Conservation (phyloP, 2,329 filamentous ascomycete genomes). For the Colletotrichum tamarilloi region DNA sequence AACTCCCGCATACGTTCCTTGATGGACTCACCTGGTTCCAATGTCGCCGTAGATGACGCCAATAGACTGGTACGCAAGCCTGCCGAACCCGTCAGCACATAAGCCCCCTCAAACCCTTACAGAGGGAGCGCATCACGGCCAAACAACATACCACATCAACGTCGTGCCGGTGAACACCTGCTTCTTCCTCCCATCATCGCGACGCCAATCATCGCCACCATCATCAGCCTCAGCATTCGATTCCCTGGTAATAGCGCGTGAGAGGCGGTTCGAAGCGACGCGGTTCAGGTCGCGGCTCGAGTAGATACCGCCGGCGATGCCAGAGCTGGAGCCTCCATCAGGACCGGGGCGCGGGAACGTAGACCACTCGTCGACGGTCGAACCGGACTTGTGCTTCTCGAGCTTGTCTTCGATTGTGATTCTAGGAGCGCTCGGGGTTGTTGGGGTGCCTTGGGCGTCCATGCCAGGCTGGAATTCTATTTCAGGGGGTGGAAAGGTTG, state of each 20-base stretch:
- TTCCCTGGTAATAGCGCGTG: constrained; percentile 39
- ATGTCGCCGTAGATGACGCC: constrained; percentile 79
- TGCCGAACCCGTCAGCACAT: constrained; percentile 27
- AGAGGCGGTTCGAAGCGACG: constrained; percentile 37
- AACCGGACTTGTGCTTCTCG: constrained; percentile 18
- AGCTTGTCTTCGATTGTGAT: constrained; percentile 33
- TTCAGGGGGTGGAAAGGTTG: background rate
- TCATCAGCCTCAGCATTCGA: constrained; percentile 42
- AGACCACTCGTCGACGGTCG: constrained; percentile 25
- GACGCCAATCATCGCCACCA: constrained; percentile 45
- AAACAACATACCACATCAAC: constrained; percentile 44
- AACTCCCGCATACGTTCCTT: too few relatives aligned
- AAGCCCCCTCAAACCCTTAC: fast-evolving
- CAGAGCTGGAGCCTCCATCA: constrained; percentile 32
- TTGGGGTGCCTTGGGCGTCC: background rate
- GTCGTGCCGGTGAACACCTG: constrained; percentile 49
- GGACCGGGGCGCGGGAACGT: constrained; percentile 20
- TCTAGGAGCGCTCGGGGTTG: background rate
- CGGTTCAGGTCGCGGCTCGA: constrained; percentile 36
- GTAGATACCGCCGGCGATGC: constrained; percentile 37
- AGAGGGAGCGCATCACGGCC: background rate
- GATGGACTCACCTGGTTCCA: constrained; percentile 52
- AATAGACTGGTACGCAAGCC: constrained; percentile 72
- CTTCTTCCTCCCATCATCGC: constrained; percentile 46
- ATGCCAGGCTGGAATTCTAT: background rate